phyloP scores from a whole-genome alignment of 805 yeast genomes.

The Wickerhamomyces bisporus region DNA sequence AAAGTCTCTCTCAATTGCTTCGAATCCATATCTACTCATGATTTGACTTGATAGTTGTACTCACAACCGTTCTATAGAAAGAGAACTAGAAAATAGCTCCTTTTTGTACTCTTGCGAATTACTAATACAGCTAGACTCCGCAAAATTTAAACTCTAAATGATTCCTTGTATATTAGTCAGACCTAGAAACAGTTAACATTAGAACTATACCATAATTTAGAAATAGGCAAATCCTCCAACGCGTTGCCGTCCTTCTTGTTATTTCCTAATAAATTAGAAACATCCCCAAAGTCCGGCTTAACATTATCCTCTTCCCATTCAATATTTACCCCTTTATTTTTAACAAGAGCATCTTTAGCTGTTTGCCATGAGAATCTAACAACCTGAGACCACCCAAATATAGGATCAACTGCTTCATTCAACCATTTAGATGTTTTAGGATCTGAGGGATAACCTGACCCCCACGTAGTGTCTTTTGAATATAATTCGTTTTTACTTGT shows the following conservation, averaged over 20 bases:
- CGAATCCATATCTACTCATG: conserved; percentile 3
- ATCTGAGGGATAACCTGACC: conserved; percentile 95
- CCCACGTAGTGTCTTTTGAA: conserved; percentile 37
- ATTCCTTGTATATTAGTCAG: too few species aligned
- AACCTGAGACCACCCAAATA: conserved; percentile 82
- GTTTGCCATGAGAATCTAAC: conserved; percentile 94
- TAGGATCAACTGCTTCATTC: conserved; percentile 49
- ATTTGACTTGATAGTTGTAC: not conserved
- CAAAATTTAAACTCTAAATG: too few species aligned
- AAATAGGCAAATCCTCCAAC: conserved; percentile 16
- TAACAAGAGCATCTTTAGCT: conserved; percentile 63
- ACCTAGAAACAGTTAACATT: conserved; percentile 13
- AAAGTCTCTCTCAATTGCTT: conserved; percentile 3
- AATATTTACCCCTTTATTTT: conserved; percentile 46
- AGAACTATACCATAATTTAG: conserved; percentile 25
- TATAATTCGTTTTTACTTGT: conserved; percentile 28
- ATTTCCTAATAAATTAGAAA: conserved; percentile 10
- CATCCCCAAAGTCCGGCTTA: conserved; percentile 22
- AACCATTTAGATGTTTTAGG: conserved; percentile 84
- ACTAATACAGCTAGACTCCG: too few species aligned
- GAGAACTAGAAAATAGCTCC: too few species aligned
- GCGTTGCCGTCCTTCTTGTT: conserved; percentile 1
- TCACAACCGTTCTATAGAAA: too few species aligned
- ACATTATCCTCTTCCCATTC: conserved; percentile 51
- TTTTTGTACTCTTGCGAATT: too few species aligned